Conservation (phyloP, 129 eudicot genomes). For the Rutidosis leptorrhynchoides region DNA sequence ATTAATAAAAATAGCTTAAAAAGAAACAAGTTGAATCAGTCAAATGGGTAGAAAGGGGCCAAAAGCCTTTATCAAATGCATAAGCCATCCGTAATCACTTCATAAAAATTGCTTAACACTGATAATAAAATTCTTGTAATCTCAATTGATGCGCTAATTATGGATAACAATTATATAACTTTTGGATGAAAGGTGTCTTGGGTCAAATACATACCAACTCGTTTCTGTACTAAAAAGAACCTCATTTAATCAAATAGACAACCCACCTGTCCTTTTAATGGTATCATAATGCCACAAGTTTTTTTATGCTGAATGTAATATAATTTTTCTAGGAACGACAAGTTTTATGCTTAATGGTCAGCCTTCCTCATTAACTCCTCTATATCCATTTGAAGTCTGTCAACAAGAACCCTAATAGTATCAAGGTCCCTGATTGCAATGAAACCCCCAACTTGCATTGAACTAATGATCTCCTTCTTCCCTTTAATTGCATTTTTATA, state of each 20-base stretch:
- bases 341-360: constrained; percentile 80
- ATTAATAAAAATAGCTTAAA: neutral
- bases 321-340: constrained; percentile 66
- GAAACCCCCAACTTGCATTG: constrained; percentile 73
- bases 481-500: constrained; percentile 68
- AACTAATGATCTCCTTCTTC: constrained; percentile 62
- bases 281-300: neutral
- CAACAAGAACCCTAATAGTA: constrained; percentile 59
- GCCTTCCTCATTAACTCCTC: constrained; percentile 48
- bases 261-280: neutral
- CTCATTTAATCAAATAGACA: neutral
- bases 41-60: neutral
- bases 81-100: neutral
- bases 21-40: neutral
- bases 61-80: neutral
- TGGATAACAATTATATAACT: too few relatives aligned
- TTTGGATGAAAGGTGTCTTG: neutral
- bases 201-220: neutral
- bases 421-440: constrained; percentile 74
- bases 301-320: neutral
- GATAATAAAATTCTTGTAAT: neutral
- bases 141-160: neutral
- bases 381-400: constrained; percentile 64
- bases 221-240: neutral
- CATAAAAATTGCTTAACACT: too few relatives aligned